Evolutionary conservation across 768 basidiomycete species (phyloP), one percentile per base, ranked within the genome.

Genomic region (Pisolithus tinctorius): DNA sequence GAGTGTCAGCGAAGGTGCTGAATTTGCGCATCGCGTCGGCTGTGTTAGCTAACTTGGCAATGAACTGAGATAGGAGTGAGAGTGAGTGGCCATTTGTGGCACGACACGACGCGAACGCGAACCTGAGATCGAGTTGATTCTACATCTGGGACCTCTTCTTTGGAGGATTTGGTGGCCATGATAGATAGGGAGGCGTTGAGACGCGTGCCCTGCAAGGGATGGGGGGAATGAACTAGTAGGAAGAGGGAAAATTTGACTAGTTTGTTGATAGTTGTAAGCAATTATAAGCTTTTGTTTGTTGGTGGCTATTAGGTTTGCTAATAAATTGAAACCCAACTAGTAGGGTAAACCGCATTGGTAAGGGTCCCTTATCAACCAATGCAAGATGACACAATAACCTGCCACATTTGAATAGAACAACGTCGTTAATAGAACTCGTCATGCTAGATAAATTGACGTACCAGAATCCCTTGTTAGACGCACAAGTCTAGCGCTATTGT

Each of bases 11-110:
- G 40, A 81, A 62, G 45, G 70, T 70, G 4, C 84, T 83, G 48
- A 79, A 81, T 52, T 78, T 74, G 54, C 81, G 80, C 79, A 90
- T 75, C 36, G 78, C 69, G 45, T 78, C 75, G 37, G 86, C 84
- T 51, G 86, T 78, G 23, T 72, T 69, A 54, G 62, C 65, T 56
- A 88, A 72, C 58, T 77, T 75, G 29, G 69, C 63, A 31, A 77
- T 74, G 65, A 86, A 76, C 85, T 87, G 49, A 20, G 58, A 58
- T 51, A 49, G 56, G 58, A 55, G 43, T 7, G 26, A 16, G 9
- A 5, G 25, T 6, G 43, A n/a, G 43, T 45, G n/a, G n/a, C 5
- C 23, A 16, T 17, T 20, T 34, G 34, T 34, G 34, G 34, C 13
- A 34, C 34, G 34, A 34, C 9, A 45, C 13, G 55, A 55, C 55